phyloP scores from a whole-genome alignment of 306 rosid species.

The Glycyrrhiza uralensis region DNA sequence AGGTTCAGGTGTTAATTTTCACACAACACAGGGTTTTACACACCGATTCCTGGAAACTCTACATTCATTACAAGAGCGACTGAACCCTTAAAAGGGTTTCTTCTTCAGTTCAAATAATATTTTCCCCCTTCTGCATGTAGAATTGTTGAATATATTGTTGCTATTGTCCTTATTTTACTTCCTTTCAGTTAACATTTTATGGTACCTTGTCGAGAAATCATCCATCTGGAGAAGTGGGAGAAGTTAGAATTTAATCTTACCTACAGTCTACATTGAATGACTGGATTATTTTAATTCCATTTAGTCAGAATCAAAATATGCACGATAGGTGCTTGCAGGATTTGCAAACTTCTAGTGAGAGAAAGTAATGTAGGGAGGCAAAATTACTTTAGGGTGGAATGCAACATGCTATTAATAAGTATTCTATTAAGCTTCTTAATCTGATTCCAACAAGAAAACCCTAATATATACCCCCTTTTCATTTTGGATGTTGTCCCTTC shows the following conservation, averaged over 20 bases:
- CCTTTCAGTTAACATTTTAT: neutral
- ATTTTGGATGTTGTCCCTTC: neutral
- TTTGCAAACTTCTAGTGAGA: slow-evolving; percentile 5
- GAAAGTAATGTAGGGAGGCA: slow-evolving; percentile 7
- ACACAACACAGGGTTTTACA: neutral
- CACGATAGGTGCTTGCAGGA: neutral
- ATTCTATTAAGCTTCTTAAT: neutral
- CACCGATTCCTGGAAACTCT: neutral
- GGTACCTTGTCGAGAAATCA: neutral
- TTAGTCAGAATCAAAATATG: neutral
- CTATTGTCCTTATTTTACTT: neutral
- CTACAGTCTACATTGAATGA: neutral
- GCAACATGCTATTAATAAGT: neutral
- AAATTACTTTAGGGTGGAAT: neutral
- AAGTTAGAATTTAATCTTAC: neutral
- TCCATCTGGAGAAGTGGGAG: neutral
- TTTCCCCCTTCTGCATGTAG: neutral
- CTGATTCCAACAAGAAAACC: neutral
- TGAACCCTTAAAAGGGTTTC: neutral
- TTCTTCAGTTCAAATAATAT: neutral
- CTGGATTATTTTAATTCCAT: neutral
- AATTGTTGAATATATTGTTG: neutral
- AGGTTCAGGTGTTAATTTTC: neutral
- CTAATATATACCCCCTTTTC: neutral
- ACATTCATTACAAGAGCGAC: neutral